Base-by-base conservation (phyloP, 352 stramenopile species). In the Phytophthora meadii region DNA sequence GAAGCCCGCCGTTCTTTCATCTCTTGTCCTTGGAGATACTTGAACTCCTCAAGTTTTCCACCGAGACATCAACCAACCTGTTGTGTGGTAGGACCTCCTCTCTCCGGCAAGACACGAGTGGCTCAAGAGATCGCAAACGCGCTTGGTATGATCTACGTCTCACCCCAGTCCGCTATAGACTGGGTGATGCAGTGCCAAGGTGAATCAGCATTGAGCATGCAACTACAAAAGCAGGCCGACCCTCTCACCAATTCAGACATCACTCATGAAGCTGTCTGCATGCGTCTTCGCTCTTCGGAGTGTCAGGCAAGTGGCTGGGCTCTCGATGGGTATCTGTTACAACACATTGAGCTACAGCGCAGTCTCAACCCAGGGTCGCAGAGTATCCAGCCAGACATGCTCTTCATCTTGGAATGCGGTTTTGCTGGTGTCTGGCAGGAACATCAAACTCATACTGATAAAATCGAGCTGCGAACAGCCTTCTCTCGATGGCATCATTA, bases 141-240 rank as follows among this genome's bases (percentile, higher is more conserved):
- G 1, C 72, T 76, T n/a, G 67, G 68, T 11, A 25, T 82, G n/a
- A 49, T 74, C 12, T 83, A 85, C 49, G 79, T 91, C 28, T 89
- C 79, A 2, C 81, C 82, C 7, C 47, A 55, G 25, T 66, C 24
- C 10, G 77, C 84, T 5, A 54, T 89, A 25, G 67, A 81, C 7
- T 93, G 84, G 84, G 76, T 84, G 4, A 15, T 76, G 6, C 79
- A 88, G 42, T 89, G 82, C 45, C 76, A 87, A n/a, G 77, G 72
- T 15, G 62, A 62, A 3, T 76, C 71, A 2, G 51, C 53, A 5
- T 63, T 93, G 7, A 68, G 61, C 41, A 46, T 36, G 44, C 56
- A 9, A n/a, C 15, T 68, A 28, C 46, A 60, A 17, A 46, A 54
- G 14, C 49, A 63, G 3, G 24, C 50, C 10, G 51, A 62, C 17